phyloP scores from a whole-genome alignment of 192 early-diverging fungal species.

The Pilaira anomala region DNA sequence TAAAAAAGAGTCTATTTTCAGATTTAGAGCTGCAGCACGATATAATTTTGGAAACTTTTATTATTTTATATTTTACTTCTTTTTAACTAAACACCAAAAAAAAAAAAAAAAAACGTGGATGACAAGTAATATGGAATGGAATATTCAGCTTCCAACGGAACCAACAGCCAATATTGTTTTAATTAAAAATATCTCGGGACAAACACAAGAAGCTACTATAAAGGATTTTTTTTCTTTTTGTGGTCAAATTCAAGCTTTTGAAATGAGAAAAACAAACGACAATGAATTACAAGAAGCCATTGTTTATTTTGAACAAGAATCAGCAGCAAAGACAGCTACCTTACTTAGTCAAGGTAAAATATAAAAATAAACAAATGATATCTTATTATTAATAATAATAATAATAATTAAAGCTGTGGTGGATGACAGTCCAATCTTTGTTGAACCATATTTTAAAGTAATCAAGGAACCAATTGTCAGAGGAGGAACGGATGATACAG shows the following conservation, averaged over 20 bases:
- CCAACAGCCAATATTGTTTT: conserved; percentile 44
- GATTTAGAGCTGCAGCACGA: too few relatives aligned
- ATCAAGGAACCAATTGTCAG: not conserved
- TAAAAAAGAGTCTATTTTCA: too few relatives aligned
- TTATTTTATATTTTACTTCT: too few relatives aligned
- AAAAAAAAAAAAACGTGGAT: too few relatives aligned
- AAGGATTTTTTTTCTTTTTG: conserved; percentile 60
- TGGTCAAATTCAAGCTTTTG: conserved; percentile 54
- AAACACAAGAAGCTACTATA: conserved; percentile 48
- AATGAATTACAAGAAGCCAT: conserved; percentile 41
- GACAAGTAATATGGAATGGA: not conserved
- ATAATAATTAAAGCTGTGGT: conserved; percentile 41
- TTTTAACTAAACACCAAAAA: too few relatives aligned
- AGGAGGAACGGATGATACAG: not conserved
- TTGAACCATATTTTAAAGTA: conserved; percentile 42
- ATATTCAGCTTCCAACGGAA: conserved; percentile 34
- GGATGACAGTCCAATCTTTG: conserved; percentile 50
- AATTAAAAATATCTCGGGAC: conserved; percentile 45
- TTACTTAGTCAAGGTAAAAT: conserved; percentile 47
- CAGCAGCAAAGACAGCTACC: conserved; percentile 55
- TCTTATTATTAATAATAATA: not conserved
- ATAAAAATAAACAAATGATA: not conserved
- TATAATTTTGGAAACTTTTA: too few relatives aligned
- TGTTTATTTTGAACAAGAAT: conserved; percentile 48
- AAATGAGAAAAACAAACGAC: conserved; percentile 36